A percentile compares a stretch with the other conserved stretches of the same genome.
phyloP scores from a whole-genome alignment of 139 green algal species.

The Asterochloris erici region DNA sequence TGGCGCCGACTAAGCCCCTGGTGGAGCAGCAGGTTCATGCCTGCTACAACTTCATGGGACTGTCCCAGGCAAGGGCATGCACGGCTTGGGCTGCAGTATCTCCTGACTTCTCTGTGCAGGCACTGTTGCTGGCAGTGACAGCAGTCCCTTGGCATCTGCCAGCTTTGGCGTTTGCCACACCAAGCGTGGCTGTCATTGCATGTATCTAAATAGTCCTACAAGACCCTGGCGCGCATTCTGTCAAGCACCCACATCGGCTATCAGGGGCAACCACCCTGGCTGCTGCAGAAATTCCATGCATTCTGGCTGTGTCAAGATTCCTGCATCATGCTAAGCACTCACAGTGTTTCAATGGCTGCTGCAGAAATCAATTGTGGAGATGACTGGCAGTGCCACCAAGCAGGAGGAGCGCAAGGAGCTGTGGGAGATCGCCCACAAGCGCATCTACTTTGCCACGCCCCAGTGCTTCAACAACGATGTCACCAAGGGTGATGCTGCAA shows the following conservation, averaged over 20 bases:
- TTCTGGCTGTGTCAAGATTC: too few species aligned
- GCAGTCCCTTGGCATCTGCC: too few species aligned
- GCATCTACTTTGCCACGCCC: conserved; percentile 91
- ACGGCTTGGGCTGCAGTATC: too few species aligned
- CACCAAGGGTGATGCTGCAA: conserved; percentile 32
- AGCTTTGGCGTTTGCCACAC: too few species aligned
- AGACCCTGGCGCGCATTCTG: too few species aligned
- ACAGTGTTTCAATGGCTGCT: neutral
- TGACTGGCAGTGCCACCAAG: conserved; percentile 31
- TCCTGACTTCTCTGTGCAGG: too few species aligned
- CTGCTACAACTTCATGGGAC: conserved; percentile 69
- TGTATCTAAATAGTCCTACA: too few species aligned
- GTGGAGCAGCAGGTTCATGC: conserved; percentile 90
- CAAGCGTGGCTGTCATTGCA: too few species aligned
- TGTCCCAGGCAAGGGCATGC: conserved; percentile 33
- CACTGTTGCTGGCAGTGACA: too few species aligned
- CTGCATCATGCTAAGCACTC: neutral
- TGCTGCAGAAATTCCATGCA: neutral
- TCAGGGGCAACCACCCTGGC: too few species aligned
- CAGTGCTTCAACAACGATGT: conserved; percentile 91
- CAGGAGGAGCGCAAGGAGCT: conserved; percentile 35
- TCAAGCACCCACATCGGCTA: too few species aligned
- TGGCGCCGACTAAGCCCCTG: conserved; percentile 88
- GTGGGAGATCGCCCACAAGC: conserved; percentile 54
- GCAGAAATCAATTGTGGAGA: conserved; percentile 30